phyloP scores from a whole-genome alignment of 352 stramenopile genomes.

The Phytophthora palmivora region DNA sequence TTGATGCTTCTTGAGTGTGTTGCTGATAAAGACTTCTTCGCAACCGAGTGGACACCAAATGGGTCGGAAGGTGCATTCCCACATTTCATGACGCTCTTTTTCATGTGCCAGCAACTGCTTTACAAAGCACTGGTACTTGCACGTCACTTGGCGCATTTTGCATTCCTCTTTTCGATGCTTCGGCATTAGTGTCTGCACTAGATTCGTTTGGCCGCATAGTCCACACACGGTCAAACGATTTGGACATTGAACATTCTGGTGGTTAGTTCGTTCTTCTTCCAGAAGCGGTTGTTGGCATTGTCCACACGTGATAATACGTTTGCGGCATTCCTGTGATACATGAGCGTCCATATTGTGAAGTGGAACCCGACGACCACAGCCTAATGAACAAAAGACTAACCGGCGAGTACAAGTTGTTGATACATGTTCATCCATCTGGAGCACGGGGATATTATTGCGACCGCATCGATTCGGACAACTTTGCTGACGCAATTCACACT shows the following conservation, averaged over 20 bases:
- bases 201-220: slow-evolving; percentile 54
- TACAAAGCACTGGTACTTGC: slow-evolving; percentile 55
- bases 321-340: slow-evolving; percentile 45
- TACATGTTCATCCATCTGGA: slow-evolving; percentile 53
- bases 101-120: slow-evolving; percentile 64
- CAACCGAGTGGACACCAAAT: slow-evolving; percentile 80
- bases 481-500: slow-evolving; percentile 59
- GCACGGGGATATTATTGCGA: slow-evolving; percentile 32
- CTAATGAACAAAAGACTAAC: slow-evolving; percentile 45
- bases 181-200: slow-evolving; percentile 41
- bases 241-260: slow-evolving; percentile 45
- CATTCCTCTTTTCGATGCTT: slow-evolving; percentile 59
- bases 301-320: slow-evolving; percentile 46
- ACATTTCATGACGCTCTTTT: slow-evolving; percentile 61
- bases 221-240: slow-evolving; percentile 60
- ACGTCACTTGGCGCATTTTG: slow-evolving; percentile 66
- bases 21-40: slow-evolving; percentile 51
- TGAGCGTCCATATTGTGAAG: slow-evolving; percentile 54
- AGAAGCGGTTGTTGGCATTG: slow-evolving; percentile 45
- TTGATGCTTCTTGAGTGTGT: slow-evolving; percentile 64
- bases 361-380: slow-evolving; percentile 62
- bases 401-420: slow-evolving; percentile 39
- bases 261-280: slow-evolving; percentile 42
- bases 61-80: slow-evolving; percentile 62
- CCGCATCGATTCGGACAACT: slow-evolving; percentile 67